Percentiles rank a stretch among this genome's conserved stretches.
These are phyloP conservation scores for Leonotis leonurus DNA, from an alignment of 257 asterid genomes.

Conservation along the genomic window DNA sequence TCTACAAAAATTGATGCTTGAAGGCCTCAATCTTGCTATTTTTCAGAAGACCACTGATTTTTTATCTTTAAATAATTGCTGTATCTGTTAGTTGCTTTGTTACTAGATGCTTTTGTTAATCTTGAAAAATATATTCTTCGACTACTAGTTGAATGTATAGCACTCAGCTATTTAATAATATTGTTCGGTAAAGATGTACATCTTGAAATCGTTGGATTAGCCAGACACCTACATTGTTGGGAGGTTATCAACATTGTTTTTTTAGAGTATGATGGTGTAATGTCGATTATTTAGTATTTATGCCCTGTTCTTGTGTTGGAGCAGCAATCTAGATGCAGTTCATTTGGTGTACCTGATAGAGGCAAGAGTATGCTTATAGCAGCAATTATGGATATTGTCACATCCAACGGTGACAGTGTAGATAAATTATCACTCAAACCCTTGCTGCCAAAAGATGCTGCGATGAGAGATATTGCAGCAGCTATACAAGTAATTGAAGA, in stretches of 20 bases:
- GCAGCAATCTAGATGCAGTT: conserved; percentile 72
- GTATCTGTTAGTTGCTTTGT: not conserved
- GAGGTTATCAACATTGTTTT: not conserved
- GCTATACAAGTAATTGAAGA: conserved; percentile 93
- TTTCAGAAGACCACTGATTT: not conserved
- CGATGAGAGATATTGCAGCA: conserved; percentile 88
- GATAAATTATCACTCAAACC: conserved; percentile 59
- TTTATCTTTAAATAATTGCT: not conserved
- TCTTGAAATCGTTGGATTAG: not conserved
- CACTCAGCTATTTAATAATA: too few species aligned
- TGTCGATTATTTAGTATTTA: conserved; percentile 28
- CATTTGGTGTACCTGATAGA: conserved; percentile 70
- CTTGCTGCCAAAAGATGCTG: conserved; percentile 70
- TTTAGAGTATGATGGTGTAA: conserved; percentile 6
- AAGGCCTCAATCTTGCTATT: not conserved
- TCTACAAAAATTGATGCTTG: not conserved
- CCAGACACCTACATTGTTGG: not conserved
- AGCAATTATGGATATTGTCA: conserved; percentile 93
- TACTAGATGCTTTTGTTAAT: not conserved
- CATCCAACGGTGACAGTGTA: conserved; percentile 71
- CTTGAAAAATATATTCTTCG: not conserved
- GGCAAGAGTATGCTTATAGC: conserved; percentile 99
- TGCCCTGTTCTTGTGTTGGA: conserved; percentile 36
- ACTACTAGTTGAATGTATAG: too few species aligned
- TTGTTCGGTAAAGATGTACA: not conserved